Evolutionary conservation across 257 asterid genomes (phyloP).

Genomic region (Thymus mandschuricus): DNA sequence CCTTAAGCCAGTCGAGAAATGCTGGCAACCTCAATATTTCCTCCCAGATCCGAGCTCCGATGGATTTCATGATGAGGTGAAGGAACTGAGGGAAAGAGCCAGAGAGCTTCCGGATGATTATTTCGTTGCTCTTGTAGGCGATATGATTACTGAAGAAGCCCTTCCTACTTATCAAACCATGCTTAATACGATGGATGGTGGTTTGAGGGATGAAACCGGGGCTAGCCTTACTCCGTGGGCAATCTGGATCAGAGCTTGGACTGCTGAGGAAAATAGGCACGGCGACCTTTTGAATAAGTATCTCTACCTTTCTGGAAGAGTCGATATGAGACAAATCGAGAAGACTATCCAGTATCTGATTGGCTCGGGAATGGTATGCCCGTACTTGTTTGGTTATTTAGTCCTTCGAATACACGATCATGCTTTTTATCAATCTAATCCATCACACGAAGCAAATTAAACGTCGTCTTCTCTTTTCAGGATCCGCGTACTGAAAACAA

Average conservation of each 20-base stretch:
- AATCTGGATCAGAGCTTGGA: conserved; percentile 73
- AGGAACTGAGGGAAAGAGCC: conserved; percentile 58
- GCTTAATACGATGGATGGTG: conserved; percentile 68
- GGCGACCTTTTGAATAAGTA: conserved; percentile 74
- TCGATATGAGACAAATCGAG: conserved; percentile 68
- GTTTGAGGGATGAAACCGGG: conserved; percentile 60
- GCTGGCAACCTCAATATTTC: conserved; percentile 82
- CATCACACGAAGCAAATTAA: no score
- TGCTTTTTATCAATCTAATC: no score
- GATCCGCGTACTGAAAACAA: conserved; percentile 63
- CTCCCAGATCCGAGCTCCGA: conserved; percentile 68
- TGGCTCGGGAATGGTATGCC: conserved; percentile 71
- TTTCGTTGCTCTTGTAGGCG: conserved; percentile 63
- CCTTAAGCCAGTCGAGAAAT: conserved; percentile 64
- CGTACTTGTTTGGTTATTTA: no score
- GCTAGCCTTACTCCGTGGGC: conserved; percentile 75
- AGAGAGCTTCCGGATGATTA: conserved; percentile 74
- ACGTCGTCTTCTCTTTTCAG: conserved; percentile 30
- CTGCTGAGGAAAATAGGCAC: conserved; percentile 75
- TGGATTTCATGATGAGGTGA: conserved; percentile 58
- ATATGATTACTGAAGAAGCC: conserved; percentile 78
- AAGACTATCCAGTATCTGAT: conserved; percentile 71
- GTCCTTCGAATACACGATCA: no score
- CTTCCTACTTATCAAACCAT: conserved; percentile 71
- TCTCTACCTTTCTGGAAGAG: conserved; percentile 65